Evolutionary conservation across 164 flowering plant species (phyloP).

Genomic region (Magnolia kwangsiensis): DNA sequence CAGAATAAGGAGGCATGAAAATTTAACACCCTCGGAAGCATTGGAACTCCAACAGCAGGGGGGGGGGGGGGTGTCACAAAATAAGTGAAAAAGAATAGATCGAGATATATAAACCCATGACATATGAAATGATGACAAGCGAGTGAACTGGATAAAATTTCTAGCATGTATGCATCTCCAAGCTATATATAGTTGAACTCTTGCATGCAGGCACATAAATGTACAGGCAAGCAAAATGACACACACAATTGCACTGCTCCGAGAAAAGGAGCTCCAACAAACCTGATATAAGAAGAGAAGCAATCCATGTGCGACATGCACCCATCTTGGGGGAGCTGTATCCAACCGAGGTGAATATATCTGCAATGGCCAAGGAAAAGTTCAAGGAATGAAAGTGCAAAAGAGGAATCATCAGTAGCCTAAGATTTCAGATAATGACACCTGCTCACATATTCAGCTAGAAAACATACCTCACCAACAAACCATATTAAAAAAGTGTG

Average conservation of each 20-base stretch:
- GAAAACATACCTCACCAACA: neutral
- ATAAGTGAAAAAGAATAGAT: too few relatives aligned
- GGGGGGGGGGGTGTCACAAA: too few relatives aligned
- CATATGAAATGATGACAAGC: too few relatives aligned
- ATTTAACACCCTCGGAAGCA: too few relatives aligned
- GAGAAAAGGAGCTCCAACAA: conserved; percentile 7
- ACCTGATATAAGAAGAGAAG: conserved; percentile 98
- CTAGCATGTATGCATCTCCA: too few relatives aligned
- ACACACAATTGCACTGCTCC: neutral
- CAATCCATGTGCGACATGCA: conserved; percentile 89
- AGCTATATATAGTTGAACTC: too few relatives aligned
- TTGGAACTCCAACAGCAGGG: too few relatives aligned
- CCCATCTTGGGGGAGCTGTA: conserved; percentile 97
- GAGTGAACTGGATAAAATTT: neutral
- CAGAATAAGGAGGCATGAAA: too few relatives aligned
- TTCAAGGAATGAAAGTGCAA: neutral
- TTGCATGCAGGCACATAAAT: neutral
- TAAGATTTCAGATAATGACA: neutral
- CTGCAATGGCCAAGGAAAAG: conserved; percentile 32
- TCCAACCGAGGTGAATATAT: conserved; percentile 93
- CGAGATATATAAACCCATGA: too few relatives aligned
- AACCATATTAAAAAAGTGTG: neutral
- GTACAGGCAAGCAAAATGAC: neutral
- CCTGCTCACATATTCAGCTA: neutral
- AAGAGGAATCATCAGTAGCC: neutral